Evolutionary conservation across 2,329 filamentous ascomycete species (phyloP).

Genomic region (Colletotrichum noveboracense): DNA sequence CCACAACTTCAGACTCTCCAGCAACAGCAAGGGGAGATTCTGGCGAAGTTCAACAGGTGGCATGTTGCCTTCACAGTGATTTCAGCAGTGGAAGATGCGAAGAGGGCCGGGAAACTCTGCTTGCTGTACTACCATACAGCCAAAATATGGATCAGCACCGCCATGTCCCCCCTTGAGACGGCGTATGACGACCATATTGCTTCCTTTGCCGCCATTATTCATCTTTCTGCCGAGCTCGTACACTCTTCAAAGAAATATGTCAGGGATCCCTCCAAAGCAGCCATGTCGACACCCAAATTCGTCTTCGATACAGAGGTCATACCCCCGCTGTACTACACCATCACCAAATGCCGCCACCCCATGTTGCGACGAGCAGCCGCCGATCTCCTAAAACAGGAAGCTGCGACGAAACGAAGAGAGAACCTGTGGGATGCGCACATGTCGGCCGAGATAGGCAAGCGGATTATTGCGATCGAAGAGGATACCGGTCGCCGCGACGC

Average conservation of each 20-base stretch:
- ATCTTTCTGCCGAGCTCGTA: conserved; percentile 27
- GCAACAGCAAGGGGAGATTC: conserved; percentile 35
- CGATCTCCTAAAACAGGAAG: conserved; percentile 35
- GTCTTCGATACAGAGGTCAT: conserved; percentile 48
- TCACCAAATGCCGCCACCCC: conserved; percentile 45
- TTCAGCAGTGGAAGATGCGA: conserved; percentile 25
- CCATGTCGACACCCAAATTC: conserved; percentile 29
- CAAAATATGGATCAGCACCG: conserved; percentile 36
- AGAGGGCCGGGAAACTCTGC: conserved; percentile 31
- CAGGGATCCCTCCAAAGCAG: conserved; percentile 18
- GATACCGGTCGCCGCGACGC: not conserved
- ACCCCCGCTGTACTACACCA: conserved; percentile 46
- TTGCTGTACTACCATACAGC: conserved; percentile 41
- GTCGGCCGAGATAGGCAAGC: conserved; percentile 35
- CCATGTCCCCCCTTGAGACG: conserved; percentile 34
- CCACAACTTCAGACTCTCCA: conserved; percentile 29
- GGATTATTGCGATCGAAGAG: conserved; percentile 43
- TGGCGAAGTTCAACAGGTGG: conserved; percentile 33
- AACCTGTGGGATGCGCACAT: conserved; percentile 42
- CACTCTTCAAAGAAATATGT: not conserved
- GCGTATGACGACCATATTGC: conserved; percentile 38
- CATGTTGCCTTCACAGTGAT: conserved; percentile 34
- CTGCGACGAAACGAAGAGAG: conserved; percentile 38
- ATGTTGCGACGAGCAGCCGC: conserved; percentile 43
- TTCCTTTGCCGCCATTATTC: conserved; percentile 42